A percentile compares a stretch with the other conserved stretches of the same genome.
Evolutionary conservation across 805 yeast genomes (phyloP).

Genomic region (Maudiozyma barnettii): DNA sequence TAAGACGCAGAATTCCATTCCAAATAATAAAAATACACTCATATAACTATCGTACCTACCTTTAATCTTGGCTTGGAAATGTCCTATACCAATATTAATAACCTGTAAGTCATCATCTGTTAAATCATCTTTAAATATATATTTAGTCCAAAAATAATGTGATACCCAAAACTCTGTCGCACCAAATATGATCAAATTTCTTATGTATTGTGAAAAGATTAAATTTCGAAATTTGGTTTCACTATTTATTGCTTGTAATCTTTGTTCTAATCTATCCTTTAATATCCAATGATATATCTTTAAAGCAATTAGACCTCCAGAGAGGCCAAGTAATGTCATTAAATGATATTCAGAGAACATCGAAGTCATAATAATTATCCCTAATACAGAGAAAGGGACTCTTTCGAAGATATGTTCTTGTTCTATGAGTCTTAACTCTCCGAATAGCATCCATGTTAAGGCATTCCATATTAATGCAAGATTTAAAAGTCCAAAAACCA

Average conservation of each 20-base stretch:
- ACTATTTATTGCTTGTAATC: conserved; percentile 37
- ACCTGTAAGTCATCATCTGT: neutral
- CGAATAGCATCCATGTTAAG: conserved; percentile 52
- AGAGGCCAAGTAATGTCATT: conserved; percentile 34
- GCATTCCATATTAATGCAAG: conserved; percentile 36
- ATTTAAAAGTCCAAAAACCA: conserved; percentile 37
- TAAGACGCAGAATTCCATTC: conserved; percentile 65
- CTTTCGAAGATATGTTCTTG: conserved; percentile 62
- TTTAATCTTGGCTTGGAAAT: neutral
- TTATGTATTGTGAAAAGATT: conserved; percentile 15
- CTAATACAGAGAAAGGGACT: conserved; percentile 54
- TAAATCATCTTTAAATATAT: neutral
- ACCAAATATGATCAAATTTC: conserved; percentile 36
- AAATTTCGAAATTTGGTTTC: conserved; percentile 25
- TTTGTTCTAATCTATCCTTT: conserved; percentile 36
- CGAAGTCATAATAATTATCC: conserved; percentile 48
- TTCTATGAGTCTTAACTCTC: conserved; percentile 66
- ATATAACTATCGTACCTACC: neutral
- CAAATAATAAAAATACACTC: conserved; percentile 53
- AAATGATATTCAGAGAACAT: conserved; percentile 42
- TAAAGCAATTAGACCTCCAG: conserved; percentile 37
- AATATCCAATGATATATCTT: conserved; percentile 74
- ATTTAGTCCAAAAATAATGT: neutral
- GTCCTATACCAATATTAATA: neutral
- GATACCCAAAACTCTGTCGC: conserved; percentile 35